Evolutionary conservation across 139 green algal genomes (phyloP), one percentile per base, ranked within the genome.

Genomic region (Picochlorum sp.): DNA sequence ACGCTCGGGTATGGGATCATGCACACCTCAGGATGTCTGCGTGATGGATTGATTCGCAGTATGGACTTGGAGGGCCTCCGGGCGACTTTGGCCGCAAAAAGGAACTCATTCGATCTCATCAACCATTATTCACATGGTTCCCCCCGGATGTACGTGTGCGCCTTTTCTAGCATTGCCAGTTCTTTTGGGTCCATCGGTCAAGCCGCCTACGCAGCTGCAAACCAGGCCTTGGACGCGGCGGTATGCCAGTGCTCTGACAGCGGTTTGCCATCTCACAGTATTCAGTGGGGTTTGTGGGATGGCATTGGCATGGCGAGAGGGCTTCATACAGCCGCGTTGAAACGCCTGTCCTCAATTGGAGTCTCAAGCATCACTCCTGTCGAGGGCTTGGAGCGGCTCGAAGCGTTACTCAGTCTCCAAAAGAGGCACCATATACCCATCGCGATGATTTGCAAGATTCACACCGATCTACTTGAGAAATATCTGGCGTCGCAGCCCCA

Each of bases 251-350:
- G 41, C 31, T 51, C 54, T 9, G 62, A 9, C 16, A 20, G 52
- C 9, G 77, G 74, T 3, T 10, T 49, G 11, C n/a, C 16, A 1
- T 57, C 21, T 1, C 21, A 58, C 45, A 70, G 59, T 38, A 18
- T 77, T 47, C 65, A 75, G 60, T 83, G 77, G 77, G 77, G 77
- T 7, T 44, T 70, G 11, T 83, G 73, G 73, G 75, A 70, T 14
- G 24, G 18, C 63, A 57, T 55, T 77, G 49, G 85, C 69, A 10
- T 64, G 63, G 49, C 65, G 89, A 20, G 16, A 23, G 47, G 18
- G 16, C 18, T 20, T 52, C 47, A 20, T n/a, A 15, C 10, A 52
- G 18, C 47, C 11, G 34, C 34, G 34, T 10, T 41, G 34, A 52
- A 52, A 52, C 47, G 47, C 16, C 16, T 20, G 16, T n/a, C 47